Evolutionary conservation across 2,329 filamentous ascomycete genomes (phyloP), one percentile per base, ranked within the genome.

Genomic region (Seiridium unicorne): DNA sequence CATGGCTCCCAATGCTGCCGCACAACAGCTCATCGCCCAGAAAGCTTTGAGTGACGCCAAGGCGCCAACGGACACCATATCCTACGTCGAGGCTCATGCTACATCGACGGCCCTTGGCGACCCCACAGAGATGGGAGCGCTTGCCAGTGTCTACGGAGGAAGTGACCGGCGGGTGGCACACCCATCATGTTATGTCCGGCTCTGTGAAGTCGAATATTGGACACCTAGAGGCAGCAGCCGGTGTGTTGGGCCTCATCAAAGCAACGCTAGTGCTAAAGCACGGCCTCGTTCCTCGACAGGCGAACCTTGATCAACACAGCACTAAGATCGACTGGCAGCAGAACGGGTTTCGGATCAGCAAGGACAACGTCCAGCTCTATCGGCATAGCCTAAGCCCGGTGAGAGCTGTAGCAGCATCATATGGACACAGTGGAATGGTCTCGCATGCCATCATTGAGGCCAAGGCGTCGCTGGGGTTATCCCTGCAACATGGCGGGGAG

Each of bases 41-140:
- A 46, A 70, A 7, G 68, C 72, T 1, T 73, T 35, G 46, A 53
- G 2, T 57, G 62, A 62, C 64, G n/a, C 70, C 69, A 31, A 63
- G 63, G 4, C 57, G 74, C 4, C 62, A 70, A 34, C 63, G 61
- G 1, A 26, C 47, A 10, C 55, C 66, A 9, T 70, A 2, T 63
- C 58, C 2, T 74, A 70, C 44, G 64, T 76, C 31, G 76, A 78
- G 56, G 69, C 68, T 8, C 75, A 78, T 48, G 75, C 73, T 3
- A 77, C 76, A 0, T 72, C 72, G 2, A 78, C 76, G 5, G 59
- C 61, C 4, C 66, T 69, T 4, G 76, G 75, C 3, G 76, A 77
- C 57, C 71, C 74, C 1, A 64, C 62, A 5, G 74, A 76, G 60
- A 70, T 70, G 18, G 57, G 48, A 9, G 73, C 69, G 6, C 68